Base-by-base conservation (phyloP, 2,329 filamentous ascomycete genomes). In the Botrytis elliptica region DNA sequence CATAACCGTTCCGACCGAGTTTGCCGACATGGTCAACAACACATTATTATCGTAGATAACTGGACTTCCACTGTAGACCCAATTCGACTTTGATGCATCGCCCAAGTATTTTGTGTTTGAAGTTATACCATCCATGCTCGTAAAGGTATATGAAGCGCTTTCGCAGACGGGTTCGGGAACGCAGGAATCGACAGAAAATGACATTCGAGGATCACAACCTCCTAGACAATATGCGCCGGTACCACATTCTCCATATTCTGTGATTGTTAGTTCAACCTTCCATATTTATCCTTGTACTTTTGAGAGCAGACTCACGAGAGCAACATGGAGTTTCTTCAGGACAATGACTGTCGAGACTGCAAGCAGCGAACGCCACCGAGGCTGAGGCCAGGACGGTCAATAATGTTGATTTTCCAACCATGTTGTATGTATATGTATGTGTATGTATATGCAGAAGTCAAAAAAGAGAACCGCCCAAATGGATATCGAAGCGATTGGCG, bases 191-290 rank as follows among this genome's bases (percentile, higher is more conserved):
- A 98, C 87, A 20, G 89, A 89, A 85, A 91, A 92, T 66, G 95
- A 98, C 84, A 91, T 91, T 81, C 90, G 88, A 46, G 94, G 93
- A 82, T 98, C 95, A 85, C 96, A 99, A 76, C 96, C 96, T 79
- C 96, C 96, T 33, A 99, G 89, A 81, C 96, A 99, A 88, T 93
- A 98, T 73, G 95, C 96, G 80, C 96, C 96, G 73, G 94, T 90
- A 85, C 95, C 96, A 81, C 96, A 98, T 83, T 95, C 87, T 79
- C 93, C 93, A 83, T 98, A 98, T 84, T 96, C 94, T 97, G 80
- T 69, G 78, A 29, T 33, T 2, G 38, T 69, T 18, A 72, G 64
- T 52, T 52, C 49, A 14, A n/a, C 25, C 25, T 52, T n/a, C 20
- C 40, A 16, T 18, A 16, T 25, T 25, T 46, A 75, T 77, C 63